Conservation (phyloP, 2,329 filamentous ascomycete genomes). For the Tolypocladium amazonense region DNA sequence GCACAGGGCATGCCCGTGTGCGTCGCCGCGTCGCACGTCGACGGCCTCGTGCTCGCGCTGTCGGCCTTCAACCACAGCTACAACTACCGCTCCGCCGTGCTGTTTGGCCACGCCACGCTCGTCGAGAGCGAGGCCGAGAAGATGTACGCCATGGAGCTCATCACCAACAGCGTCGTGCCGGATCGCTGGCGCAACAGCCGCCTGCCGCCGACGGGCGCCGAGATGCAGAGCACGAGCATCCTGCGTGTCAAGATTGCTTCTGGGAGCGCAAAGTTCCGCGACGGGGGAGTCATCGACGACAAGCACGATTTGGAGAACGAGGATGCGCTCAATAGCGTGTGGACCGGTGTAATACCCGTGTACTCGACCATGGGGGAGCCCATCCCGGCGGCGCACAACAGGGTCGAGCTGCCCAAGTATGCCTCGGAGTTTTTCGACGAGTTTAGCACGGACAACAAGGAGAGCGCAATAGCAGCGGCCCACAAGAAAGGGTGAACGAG, state of each 20-base stretch:
- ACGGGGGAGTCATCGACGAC: conserved; percentile 50
- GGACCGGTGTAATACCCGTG: conserved; percentile 52
- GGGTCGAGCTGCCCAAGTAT: conserved; percentile 51
- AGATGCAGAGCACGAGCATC: conserved; percentile 67
- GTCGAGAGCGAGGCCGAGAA: conserved; percentile 62
- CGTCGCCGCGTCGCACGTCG: conserved; percentile 62
- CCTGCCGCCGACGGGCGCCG: conserved; percentile 58
- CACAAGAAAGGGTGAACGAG: conserved; percentile 7
- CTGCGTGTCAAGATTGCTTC: conserved; percentile 57
- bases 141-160: conserved; percentile 64
- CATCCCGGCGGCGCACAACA: conserved; percentile 47
- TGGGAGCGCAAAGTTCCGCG: conserved; percentile 66
- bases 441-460: conserved; percentile 23
- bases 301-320: conserved; percentile 34
- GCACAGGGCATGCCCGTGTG: conserved; percentile 63
- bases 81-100: conserved; percentile 73
- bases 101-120: conserved; percentile 62
- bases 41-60: conserved; percentile 70
- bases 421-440: conserved; percentile 33
- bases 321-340: conserved; percentile 29
- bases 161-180: conserved; percentile 65
- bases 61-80: conserved; percentile 75
- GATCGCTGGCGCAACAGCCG: conserved; percentile 60
- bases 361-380: conserved; percentile 55
- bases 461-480: conserved; percentile 15